phyloP scores from a whole-genome alignment of 768 basidiomycete genomes.

The Suillus occidentalis region DNA sequence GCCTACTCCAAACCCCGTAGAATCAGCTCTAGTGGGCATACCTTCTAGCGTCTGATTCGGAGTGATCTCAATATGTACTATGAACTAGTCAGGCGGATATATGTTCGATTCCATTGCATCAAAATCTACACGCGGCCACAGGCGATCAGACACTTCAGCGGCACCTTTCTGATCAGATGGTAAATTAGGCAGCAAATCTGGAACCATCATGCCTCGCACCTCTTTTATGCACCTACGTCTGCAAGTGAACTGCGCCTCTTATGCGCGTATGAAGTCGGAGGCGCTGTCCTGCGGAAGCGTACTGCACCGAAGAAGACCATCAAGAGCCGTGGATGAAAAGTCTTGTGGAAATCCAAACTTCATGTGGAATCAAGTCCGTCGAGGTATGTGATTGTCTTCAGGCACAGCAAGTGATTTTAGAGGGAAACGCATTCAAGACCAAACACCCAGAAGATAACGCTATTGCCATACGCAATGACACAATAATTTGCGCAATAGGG shows the following conservation, averaged over 20 bases:
- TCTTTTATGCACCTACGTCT: constrained; percentile 43
- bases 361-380: constrained; percentile 73
- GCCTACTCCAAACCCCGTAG: constrained; percentile 80
- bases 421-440: constrained; percentile 41
- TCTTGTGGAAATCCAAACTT: constrained; percentile 60
- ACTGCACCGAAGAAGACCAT: constrained; percentile 41
- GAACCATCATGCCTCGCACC: constrained; percentile 89
- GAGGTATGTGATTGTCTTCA: not conserved
- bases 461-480: constrained; percentile 71
- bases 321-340: constrained; percentile 73
- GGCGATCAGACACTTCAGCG: constrained; percentile 48
- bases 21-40: constrained; percentile 71
- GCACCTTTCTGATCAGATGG: constrained; percentile 36
- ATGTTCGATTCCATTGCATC: constrained; percentile 69
- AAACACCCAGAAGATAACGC: constrained; percentile 79
- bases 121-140: constrained; percentile 81
- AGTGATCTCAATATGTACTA: not conserved
- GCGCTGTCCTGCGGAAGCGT: constrained; percentile 23
- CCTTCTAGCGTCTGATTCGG: not conserved
- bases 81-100: constrained; percentile 67
- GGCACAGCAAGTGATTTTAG: too few species aligned
- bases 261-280: constrained; percentile 83
- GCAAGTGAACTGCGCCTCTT: constrained; percentile 57
- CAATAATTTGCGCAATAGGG: constrained; percentile 78
- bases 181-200: constrained; percentile 46